phyloP scores from a whole-genome alignment of 495 filamentous ascomycete species.

The Penicillium simplicissimum region DNA sequence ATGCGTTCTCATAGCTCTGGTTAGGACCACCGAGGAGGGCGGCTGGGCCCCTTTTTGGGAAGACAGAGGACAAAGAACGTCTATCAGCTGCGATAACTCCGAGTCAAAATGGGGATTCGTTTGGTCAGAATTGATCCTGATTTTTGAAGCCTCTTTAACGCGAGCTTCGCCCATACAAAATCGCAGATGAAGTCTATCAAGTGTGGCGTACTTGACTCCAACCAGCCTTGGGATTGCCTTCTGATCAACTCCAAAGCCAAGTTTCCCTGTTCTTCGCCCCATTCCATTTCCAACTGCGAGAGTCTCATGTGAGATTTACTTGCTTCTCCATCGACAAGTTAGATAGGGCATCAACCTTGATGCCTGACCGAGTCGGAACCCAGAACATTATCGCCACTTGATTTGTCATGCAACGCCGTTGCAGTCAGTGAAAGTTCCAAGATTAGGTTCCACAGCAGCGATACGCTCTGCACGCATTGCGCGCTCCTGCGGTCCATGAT shows the following conservation, averaged over 20 bases:
- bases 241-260: too few relatives aligned
- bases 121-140: background rate
- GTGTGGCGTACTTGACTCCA: background rate
- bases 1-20: slow-evolving; percentile 8
- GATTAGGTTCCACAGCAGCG: slow-evolving; percentile 10
- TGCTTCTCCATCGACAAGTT: background rate
- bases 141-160: background rate
- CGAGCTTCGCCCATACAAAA: background rate
- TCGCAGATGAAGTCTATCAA: background rate
- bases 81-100: slow-evolving; percentile 20
- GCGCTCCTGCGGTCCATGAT: slow-evolving; percentile 15
- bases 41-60: slow-evolving; percentile 21
- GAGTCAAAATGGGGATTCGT: slow-evolving; percentile 10
- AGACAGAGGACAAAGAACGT: slow-evolving; percentile 14
- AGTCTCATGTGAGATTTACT: background rate
- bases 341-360: background rate
- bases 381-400: background rate
- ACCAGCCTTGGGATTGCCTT: background rate
- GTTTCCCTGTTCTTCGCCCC: too few relatives aligned
- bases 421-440: background rate
- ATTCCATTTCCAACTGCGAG: too few relatives aligned
- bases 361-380: background rate
- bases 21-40: too few relatives aligned
- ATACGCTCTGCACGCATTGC: slow-evolving; percentile 16
- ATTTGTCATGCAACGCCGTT: background rate